Conservation (phyloP, 352 stramenopile species). For the Globisporangium splendens region DNA sequence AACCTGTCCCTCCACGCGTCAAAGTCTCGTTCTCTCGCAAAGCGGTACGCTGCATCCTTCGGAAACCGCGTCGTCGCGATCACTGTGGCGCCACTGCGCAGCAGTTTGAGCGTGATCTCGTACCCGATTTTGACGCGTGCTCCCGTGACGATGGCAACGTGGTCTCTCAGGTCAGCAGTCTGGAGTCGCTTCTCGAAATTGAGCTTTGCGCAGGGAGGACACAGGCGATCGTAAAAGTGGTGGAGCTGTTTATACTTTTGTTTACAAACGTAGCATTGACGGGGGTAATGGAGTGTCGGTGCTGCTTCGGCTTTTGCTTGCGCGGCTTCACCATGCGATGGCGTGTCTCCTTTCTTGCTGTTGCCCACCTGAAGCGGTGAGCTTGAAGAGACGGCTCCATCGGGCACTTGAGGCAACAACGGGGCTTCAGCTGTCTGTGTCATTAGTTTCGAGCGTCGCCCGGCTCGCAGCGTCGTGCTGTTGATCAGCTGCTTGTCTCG, state of each 20-base stretch:
- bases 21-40: conserved; percentile 87
- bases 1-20: conserved; percentile 70
- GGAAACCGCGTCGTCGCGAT: conserved; percentile 94
- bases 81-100: conserved; percentile 71
- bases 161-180: conserved; percentile 69
- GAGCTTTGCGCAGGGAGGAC: conserved; percentile 88
- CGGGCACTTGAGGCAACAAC: conserved; percentile 57
- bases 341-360: too few relatives aligned
- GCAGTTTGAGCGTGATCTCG: too few relatives aligned
- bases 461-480: conserved; percentile 70
- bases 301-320: neutral
- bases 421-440: conserved; percentile 60
- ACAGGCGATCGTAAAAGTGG: conserved; percentile 95
- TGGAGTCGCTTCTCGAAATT: conserved; percentile 94
- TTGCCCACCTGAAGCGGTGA: neutral
- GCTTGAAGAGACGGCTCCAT: conserved; percentile 44
- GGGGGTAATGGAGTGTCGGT: conserved; percentile 69
- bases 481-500: conserved; percentile 79
- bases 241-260: conserved; percentile 88
- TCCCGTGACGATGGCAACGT: conserved; percentile 90
- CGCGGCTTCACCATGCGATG: too few relatives aligned
- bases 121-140: conserved; percentile 96
- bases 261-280: conserved; percentile 95
- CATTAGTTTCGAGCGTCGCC: conserved; percentile 50
- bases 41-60: conserved; percentile 87